Conservation (phyloP, 2,329 filamentous ascomycete genomes). For the Pseudogymnoascus sp. region DNA sequence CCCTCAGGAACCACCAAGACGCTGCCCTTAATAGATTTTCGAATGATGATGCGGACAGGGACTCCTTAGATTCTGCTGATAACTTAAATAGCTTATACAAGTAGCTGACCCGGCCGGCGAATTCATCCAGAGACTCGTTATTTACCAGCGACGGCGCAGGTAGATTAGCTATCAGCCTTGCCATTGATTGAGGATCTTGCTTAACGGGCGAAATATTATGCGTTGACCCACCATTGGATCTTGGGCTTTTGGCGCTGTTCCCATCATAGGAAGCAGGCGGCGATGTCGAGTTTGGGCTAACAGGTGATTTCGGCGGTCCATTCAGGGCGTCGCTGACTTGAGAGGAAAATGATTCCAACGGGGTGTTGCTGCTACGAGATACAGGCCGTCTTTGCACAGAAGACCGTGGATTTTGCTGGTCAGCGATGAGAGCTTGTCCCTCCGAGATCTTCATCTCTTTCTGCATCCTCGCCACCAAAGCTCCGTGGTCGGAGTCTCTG, state of each 20-base stretch:
- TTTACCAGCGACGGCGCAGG: constrained; percentile 34
- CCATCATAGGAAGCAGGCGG: not conserved
- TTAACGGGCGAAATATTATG: not conserved
- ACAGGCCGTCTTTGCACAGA: constrained; percentile 22
- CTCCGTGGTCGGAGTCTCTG: constrained; percentile 15
- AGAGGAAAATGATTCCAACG: not conserved
- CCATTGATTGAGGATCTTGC: constrained; percentile 11
- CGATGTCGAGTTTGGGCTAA: not conserved
- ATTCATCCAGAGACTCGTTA: constrained; percentile 62
- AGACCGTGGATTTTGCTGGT: constrained; percentile 2
- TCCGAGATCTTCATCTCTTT: constrained; percentile 24
- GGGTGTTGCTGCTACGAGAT: not conserved
- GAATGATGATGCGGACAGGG: constrained; percentile 54
- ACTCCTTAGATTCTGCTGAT: constrained; percentile 66
- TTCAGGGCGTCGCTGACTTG: not conserved
- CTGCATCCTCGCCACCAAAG: constrained; percentile 13
- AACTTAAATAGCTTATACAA: constrained; percentile 69
- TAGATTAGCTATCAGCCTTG: not conserved
- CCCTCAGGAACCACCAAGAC: constrained; percentile 85
- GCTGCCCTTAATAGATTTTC: constrained; percentile 64
- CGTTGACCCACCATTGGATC: not conserved
- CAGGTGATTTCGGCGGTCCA: not conserved
- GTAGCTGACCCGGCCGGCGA: constrained; percentile 63
- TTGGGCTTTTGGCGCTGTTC: not conserved
- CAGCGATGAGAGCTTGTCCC: constrained; percentile 30